These are phyloP conservation scores for Lenzites betulinus DNA, from an alignment of 768 basidiomycete genomes.

Conservation along the genomic window DNA sequence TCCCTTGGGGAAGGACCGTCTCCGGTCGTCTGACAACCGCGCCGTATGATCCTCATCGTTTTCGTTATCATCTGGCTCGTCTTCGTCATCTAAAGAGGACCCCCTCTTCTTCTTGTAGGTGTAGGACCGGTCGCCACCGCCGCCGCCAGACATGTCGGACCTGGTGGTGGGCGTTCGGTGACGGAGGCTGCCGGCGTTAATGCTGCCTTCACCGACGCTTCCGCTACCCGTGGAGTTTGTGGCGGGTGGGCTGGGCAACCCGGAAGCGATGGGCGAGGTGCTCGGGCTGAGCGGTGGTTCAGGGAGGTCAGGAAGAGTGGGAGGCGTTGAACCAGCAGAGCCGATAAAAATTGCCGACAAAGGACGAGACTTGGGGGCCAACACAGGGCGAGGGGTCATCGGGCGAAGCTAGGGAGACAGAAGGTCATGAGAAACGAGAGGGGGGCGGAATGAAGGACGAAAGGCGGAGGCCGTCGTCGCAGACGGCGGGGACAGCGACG, in stretches of 20 bases:
- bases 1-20: constrained; percentile 27
- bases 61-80: constrained; percentile 51
- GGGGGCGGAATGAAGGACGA: constrained; percentile 20
- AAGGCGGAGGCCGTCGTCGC: constrained; percentile 24
- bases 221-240: constrained; percentile 86
- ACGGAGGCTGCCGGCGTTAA: constrained; percentile 42
- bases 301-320: constrained; percentile 65
- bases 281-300: constrained; percentile 68
- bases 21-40: constrained; percentile 36
- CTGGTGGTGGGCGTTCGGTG: constrained; percentile 34
- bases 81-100: constrained; percentile 44
- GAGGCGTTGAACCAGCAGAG: constrained; percentile 43
- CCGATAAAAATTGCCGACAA: constrained; percentile 65
- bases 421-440: constrained; percentile 23
- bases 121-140: constrained; percentile 37
- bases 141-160: constrained; percentile 44
- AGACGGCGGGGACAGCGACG: constrained; percentile 27
- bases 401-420: constrained; percentile 24
- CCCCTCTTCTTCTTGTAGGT: constrained; percentile 29
- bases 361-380: constrained; percentile 50
- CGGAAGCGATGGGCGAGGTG: constrained; percentile 52
- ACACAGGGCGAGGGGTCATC: constrained; percentile 54
- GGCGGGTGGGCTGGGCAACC: constrained; percentile 81
- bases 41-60: constrained; percentile 70
- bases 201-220: constrained; percentile 61